Base-by-base conservation (phyloP, 2,329 filamentous ascomycete genomes). In the Arthrinium phaeospermum region DNA sequence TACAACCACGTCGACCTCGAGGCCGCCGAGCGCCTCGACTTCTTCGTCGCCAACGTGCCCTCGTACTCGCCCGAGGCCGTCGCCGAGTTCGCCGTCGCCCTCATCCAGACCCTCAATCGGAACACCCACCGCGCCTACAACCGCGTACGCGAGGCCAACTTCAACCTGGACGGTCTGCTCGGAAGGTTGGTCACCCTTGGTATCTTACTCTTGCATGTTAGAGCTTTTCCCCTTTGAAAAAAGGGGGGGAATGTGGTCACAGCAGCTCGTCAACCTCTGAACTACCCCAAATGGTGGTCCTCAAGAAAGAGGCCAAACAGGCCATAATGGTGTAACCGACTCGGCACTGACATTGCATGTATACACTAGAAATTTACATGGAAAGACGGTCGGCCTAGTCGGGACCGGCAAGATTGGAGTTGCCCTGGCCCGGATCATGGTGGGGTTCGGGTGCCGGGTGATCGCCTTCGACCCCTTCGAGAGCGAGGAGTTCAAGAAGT, bases 61-160 rank as follows among this genome's bases (percentile, higher is more conserved):
- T 87, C 89, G 3, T 93, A 93, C 82, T 91, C 90, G 10, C 91
- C 91, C 72, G 89, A 93, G 80, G 89, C 91, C 2, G 91, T 93
- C 2, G 91, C 91, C 75, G 91, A 93, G 83, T 93, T 92, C 77
- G 87, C 90, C 53, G 86, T 93, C n/a, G 89, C 90, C 1, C 84
- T 93, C 73, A 84, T 92, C 70, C 90, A 92, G 82, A 91, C 91
- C 1, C 84, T 93, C 61, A 91, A 92, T 79, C 89, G 91, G 61
- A 89, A 91, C 78, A 92, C 89, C 19, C 91, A 93, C 79, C 88
- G 90, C 30, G 90, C 91, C 3, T 92, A 91, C 81, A 91, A 91
- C 79, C 89, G 91, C 37, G 91, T 92, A 27, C 88, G 91, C 61
- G 90, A 93, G 80, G 90, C 89, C 69, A 93, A 93, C 79, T 93